Evolutionary conservation across 352 stramenopile genomes (phyloP).

Genomic region (Pythium vanterpoolii): DNA sequence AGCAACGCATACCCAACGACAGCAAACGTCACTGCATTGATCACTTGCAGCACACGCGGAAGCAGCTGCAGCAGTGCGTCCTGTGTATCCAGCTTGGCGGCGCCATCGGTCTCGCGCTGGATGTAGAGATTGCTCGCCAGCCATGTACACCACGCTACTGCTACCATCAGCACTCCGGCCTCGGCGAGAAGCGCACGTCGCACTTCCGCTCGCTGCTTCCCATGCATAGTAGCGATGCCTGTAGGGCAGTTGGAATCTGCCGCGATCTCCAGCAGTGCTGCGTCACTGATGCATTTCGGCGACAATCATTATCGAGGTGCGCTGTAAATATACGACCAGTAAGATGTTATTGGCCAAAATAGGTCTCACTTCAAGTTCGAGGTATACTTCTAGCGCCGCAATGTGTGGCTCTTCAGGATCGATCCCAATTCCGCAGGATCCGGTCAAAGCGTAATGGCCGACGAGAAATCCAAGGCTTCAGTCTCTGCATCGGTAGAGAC

Average conservation of each 20-base stretch:
- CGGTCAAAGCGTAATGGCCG: not conserved
- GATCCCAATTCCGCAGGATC: constrained; percentile 2
- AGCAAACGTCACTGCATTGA: constrained; percentile 32
- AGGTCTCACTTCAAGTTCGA: constrained; percentile 2
- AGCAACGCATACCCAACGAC: constrained; percentile 29
- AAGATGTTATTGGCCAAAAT: constrained; percentile 2
- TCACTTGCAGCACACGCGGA: constrained; percentile 31
- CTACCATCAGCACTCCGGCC: constrained; percentile 32
- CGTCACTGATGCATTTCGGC: constrained; percentile 1
- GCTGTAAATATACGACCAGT: not conserved
- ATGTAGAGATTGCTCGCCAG: constrained; percentile 18
- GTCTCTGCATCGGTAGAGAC: constrained; percentile 3
- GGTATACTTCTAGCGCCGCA: constrained; percentile 3
- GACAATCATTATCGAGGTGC: not conserved
- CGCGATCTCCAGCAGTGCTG: not conserved
- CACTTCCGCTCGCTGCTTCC: constrained; percentile 13
- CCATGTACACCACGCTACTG: constrained; percentile 31
- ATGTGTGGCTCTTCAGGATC: constrained; percentile 9
- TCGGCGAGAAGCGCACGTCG: constrained; percentile 30
- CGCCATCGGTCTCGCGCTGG: not conserved
- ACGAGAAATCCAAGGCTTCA: constrained; percentile 23
- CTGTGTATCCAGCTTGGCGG: not conserved
- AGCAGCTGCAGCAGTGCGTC: constrained; percentile 15
- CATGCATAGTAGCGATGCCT: constrained; percentile 6
- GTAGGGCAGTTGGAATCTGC: too few relatives aligned